Base-by-base conservation (phyloP, 495 filamentous ascomycete species). In the Penicillium soppii region DNA sequence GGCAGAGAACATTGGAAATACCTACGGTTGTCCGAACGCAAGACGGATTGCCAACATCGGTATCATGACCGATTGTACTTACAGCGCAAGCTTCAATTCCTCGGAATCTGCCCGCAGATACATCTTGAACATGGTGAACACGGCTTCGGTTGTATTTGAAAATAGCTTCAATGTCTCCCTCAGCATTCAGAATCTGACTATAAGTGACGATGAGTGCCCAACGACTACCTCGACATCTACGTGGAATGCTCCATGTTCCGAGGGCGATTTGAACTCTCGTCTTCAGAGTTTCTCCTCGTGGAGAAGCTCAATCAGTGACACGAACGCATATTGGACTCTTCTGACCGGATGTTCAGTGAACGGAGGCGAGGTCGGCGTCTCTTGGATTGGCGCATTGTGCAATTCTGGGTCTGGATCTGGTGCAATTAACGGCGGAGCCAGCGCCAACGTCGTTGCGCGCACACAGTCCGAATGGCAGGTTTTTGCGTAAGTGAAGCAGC, bases 51-150 rank as follows among this genome's bases (percentile, higher is more conserved):
- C 92, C 2, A 68, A 95, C 40, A 80, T 97, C 23, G 92, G 92
- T 8, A 87, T 97, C 19, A 90, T 89, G n/a, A 91, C 90, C 0
- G 92, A 97, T 65, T 97, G 92, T 72, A 84, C 81, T 0, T 96
- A 92, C 61, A 88, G 83, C 30, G 74, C 68, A 1, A 65, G 75
- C 22, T 94, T 96, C 62, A 73, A 74, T 23, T 79, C 74, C 8
- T 73, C 77, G 8, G 79, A 85, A 26, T 66, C 74, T 7, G 78
- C 83, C 2, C 74, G 76, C 33, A 39, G 70, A 13, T 90, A 92
- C 60, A 71, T 97, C 43, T 87, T 96, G 58, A 73, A 68, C 40
- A 80, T 88, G 68, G 84, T 96, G 56, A 94, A 94, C 68, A 72
- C 81, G 3, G 92, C 92, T 7, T 95, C 91, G 2, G 76, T 80